Base-by-base conservation (phyloP, 2,329 filamentous ascomycete genomes). In the Microdochium nivale region DNA sequence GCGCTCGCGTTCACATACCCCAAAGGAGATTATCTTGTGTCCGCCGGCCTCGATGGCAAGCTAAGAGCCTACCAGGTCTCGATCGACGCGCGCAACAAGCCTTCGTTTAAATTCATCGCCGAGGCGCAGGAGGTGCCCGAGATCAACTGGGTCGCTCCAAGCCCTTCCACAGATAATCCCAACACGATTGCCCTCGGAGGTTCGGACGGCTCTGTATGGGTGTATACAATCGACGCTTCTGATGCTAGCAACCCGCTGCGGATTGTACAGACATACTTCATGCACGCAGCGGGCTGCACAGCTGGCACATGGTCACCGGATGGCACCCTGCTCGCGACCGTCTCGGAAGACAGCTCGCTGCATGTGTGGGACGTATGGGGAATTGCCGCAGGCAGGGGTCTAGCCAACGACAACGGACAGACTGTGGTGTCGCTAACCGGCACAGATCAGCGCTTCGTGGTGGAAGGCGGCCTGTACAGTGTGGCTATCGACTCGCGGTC, bases 341-440 rank as follows among this genome's bases (percentile, higher is more conserved):
- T 97, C 3, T 85, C 86, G 44, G 92, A 97, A 65, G 92, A 97
- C 68, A 80, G 83, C 53, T 91, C 85, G 59, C 78, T 99, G 53
- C 92, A 91, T 67, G 91, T 96, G 24, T 96, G 90, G 82, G 94
- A 97, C 64, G 86, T 91, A 14, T 96, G 90, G 71, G 88, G 89
- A 48, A 80, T 83, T 23, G 88, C 88, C 1, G 84, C 86, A 2
- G 85, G 74, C 44, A 71, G 72, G 59, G 72, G 71, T 30, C 63
- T 81, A 9, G 66, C 70, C 48, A 71, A 70, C 51, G 73, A 77
- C 58, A 80, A 79, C 59, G 77, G 78, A 44, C 73, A 76, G 69
- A 79, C 88, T 0, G 83, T 91, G 13, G 81, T 97, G 7, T 84
- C 83, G 0, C 76, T 96, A 47, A 96, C 88, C 1, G 79, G 78